Evolutionary conservation across 192 early-diverging fungal genomes (phyloP), one percentile per base, ranked within the genome.

Genomic region (Entophlyctis luteolus): DNA sequence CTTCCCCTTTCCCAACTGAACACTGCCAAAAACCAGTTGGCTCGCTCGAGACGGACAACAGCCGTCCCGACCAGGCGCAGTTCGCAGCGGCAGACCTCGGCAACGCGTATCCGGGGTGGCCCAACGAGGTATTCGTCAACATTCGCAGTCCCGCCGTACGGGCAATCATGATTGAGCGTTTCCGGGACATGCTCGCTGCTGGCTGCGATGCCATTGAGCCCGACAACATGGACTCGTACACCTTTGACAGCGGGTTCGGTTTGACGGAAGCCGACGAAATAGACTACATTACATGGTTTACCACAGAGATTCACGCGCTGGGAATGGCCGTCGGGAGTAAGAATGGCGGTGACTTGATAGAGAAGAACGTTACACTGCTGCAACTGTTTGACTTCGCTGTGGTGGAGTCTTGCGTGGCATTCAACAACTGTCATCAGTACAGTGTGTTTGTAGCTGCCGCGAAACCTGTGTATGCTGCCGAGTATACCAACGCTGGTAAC

Each of bases 121-220:
- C 50, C 10, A 59, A 66, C 38, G 67, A 68, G 49, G 16, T 14
- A 10, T 68, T 46, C 28, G 18, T 68, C 29, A 58, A 68, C 62
- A 68, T 49, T 16, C 38, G 42, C 4, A 27, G n/a, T 23, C 10
- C n/a, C 4, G 31, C 16, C 5, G 67, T 66, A 12, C 35, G 67
- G 4, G 12, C 3, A 4, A 4, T 68, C 10, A 68, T 68, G 63
- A 4, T 16, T 8, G 62, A 20, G n/a, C 16, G 67, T 8, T 68
- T 68, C 42, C 12, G 66, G 66, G 4, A 3, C 63, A 47, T 47
- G 23, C 29, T 27, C 28, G 25, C 29, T 6, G 67, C 55, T 3
- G 67, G 67, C 8, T 68, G 67, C 28, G 67, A 68, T 31, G 67
- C 63, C 10, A 67, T 68, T 28, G 67, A 68, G 47, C 67, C 67